Evolutionary conservation across 2,329 filamentous ascomycete genomes (phyloP).

Genomic region (Epichloe gansuensis): DNA sequence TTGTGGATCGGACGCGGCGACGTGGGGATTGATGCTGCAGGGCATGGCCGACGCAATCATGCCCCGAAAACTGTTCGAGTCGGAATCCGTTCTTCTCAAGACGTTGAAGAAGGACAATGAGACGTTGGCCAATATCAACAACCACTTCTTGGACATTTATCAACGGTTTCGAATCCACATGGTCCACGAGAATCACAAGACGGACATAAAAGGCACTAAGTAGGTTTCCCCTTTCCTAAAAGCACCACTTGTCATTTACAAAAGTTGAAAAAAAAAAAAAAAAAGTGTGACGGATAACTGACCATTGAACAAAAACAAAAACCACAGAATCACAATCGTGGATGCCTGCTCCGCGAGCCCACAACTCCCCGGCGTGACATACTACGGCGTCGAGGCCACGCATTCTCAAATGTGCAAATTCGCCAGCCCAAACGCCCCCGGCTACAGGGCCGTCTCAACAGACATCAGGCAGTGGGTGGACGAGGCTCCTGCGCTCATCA

Average conservation of each 20-base stretch:
- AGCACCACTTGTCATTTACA: too few species aligned
- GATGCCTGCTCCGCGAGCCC: constrained; percentile 59
- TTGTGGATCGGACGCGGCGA: constrained; percentile 53
- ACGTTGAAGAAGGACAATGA: constrained; percentile 65
- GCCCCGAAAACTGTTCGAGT: constrained; percentile 54
- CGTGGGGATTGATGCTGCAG: constrained; percentile 56
- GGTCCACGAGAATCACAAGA: constrained; percentile 64
- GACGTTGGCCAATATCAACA: constrained; percentile 62
- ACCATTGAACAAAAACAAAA: too few species aligned
- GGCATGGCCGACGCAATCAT: constrained; percentile 53
- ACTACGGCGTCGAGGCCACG: constrained; percentile 64
- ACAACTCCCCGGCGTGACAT: constrained; percentile 54
- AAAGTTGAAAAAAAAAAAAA: too few species aligned
- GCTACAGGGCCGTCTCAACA: constrained; percentile 43
- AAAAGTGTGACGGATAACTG: too few species aligned
- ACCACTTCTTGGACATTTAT: constrained; percentile 59
- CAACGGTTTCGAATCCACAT: constrained; percentile 62
- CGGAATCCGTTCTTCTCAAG: constrained; percentile 54
- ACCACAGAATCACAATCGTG: constrained; percentile 45
- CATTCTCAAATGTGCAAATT: constrained; percentile 66
- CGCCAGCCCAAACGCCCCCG: constrained; percentile 48
- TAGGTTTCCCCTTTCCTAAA: constrained; percentile 13
- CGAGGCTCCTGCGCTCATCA: constrained; percentile 42
- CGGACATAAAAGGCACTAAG: constrained; percentile 52
- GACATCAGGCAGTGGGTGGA: constrained; percentile 39